Percentiles rank a stretch among this genome's conserved stretches.
These are phyloP conservation scores for Dothideomycetes sp. DNA, from an alignment of 2,329 filamentous ascomycete species.

Conservation along the genomic window DNA sequence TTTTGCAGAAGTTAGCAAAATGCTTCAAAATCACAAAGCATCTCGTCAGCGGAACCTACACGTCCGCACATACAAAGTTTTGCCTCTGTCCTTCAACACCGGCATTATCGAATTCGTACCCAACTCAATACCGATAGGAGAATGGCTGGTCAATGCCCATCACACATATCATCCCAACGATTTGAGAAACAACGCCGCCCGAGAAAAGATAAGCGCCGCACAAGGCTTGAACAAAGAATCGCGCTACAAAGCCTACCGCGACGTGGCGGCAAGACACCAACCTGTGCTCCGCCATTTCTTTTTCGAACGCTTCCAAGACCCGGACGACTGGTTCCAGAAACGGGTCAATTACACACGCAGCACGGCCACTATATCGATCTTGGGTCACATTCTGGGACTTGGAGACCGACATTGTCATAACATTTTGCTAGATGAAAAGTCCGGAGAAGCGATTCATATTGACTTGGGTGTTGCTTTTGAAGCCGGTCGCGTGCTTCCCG, in stretches of 20 bases:
- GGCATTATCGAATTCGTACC: conserved; percentile 96
- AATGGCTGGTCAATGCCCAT: conserved; percentile 87
- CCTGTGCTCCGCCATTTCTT: conserved; percentile 97
- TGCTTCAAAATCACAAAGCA: conserved; percentile 74
- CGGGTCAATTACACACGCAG: conserved; percentile 86
- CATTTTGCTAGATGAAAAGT: conserved; percentile 82
- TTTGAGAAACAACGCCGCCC: conserved; percentile 63
- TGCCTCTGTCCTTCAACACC: conserved; percentile 74
- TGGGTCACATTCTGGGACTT: conserved; percentile 85
- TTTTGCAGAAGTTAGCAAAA: conserved; percentile 86
- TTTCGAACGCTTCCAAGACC: conserved; percentile 85
- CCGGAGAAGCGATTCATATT: conserved; percentile 91
- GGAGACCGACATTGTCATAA: conserved; percentile 96
- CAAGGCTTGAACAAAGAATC: conserved; percentile 61
- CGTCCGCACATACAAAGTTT: conserved; percentile 93
- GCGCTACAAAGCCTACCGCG: conserved; percentile 66
- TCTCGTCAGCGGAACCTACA: conserved; percentile 82
- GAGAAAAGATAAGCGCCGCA: conserved; percentile 68
- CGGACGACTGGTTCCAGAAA: conserved; percentile 90
- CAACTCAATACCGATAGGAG: conserved; percentile 83
- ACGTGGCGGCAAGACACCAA: conserved; percentile 71
- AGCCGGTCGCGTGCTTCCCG: conserved; percentile 84
- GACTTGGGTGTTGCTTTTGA: conserved; percentile 97
- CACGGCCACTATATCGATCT: conserved; percentile 88
- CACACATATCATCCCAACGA: conserved; percentile 78